Evolutionary conservation across 192 early-diverging fungal species (phyloP).

Genomic region (Backusella morwellensis): DNA sequence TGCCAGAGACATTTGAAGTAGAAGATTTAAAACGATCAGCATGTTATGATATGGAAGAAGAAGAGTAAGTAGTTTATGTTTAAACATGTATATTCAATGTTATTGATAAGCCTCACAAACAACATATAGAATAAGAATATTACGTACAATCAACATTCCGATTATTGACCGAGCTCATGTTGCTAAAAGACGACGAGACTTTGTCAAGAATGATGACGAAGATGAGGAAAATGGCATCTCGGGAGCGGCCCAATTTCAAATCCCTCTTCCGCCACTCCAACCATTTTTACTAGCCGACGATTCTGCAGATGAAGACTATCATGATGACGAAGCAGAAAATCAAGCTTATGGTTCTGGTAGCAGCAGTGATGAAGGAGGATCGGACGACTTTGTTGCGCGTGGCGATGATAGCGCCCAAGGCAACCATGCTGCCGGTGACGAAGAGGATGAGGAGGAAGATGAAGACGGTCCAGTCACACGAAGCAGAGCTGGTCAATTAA

Average conservation of each 20-base stretch:
- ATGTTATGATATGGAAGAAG: slow-evolving; percentile 39
- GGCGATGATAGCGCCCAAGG: slow-evolving; percentile 26
- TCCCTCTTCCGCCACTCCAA: slow-evolving; percentile 4
- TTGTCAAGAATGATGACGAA: slow-evolving; percentile 33
- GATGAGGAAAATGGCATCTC: slow-evolving; percentile 21
- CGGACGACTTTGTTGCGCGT: slow-evolving; percentile 23
- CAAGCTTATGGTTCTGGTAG: slow-evolving; percentile 31
- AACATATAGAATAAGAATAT: not conserved
- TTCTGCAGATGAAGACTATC: slow-evolving; percentile 41
- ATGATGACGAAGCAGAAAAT: slow-evolving; percentile 28
- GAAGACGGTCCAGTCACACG: slow-evolving; percentile 34
- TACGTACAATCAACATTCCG: slow-evolving; percentile 16
- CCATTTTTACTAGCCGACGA: slow-evolving; percentile 32
- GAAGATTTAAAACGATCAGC: slow-evolving; percentile 48
- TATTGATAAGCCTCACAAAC: not conserved
- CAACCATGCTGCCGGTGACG: slow-evolving; percentile 10
- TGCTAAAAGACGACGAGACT: slow-evolving; percentile 28
- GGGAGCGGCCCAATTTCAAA: slow-evolving; percentile 2
- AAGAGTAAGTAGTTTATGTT: slow-evolving; percentile 32
- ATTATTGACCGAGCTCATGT: slow-evolving; percentile 25
- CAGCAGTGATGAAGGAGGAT: slow-evolving; percentile 43
- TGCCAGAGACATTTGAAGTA: slow-evolving; percentile 39
- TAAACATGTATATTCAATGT: too few species aligned
- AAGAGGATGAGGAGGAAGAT: slow-evolving; percentile 25
- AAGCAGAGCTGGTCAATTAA: slow-evolving; percentile 36